A percentile compares a stretch with the other conserved stretches of the same genome.
These are phyloP conservation scores for Trichoderma sp. DNA, from an alignment of 2,329 filamentous ascomycete genomes.

Conservation along the genomic window DNA sequence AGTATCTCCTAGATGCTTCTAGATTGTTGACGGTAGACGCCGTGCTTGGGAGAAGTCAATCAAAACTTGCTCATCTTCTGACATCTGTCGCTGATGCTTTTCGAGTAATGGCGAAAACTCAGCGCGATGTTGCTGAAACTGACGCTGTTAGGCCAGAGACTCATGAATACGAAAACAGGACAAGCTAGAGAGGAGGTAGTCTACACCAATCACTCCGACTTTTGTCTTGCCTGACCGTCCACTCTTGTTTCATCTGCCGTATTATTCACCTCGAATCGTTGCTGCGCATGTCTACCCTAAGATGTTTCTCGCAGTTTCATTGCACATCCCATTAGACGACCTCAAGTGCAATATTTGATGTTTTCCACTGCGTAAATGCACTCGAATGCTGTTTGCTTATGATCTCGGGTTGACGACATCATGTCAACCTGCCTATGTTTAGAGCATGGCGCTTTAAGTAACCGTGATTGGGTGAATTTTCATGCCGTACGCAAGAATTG, in stretches of 20 bases:
- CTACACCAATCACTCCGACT: not conserved
- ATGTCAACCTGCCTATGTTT: not conserved
- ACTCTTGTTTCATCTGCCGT: no score
- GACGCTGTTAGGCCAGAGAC: no score
- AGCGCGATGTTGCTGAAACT: no score
- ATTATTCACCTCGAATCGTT: not conserved
- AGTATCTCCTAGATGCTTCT: not conserved
- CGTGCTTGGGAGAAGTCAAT: no score
- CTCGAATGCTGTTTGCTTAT: not conserved
- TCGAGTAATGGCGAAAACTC: no score
- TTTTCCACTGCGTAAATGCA: not conserved
- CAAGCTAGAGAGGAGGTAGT: no score
- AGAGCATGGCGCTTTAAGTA: not conserved
- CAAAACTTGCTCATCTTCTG: no score
- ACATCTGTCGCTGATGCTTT: no score
- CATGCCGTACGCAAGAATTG: not conserved
- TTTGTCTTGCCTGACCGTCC: not conserved
- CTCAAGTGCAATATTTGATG: not conserved
- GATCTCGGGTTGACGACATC: no score
- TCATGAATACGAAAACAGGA: no score
- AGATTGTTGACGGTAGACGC: not conserved
- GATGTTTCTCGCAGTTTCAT: not conserved
- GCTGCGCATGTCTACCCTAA: not conserved
- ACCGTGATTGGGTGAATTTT: not conserved
- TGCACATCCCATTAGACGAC: not conserved